Percentiles rank a stretch among this genome's conserved stretches.
Conservation (phyloP, 495 filamentous ascomycete genomes). For the Aspergillus sclerotioniger region DNA sequence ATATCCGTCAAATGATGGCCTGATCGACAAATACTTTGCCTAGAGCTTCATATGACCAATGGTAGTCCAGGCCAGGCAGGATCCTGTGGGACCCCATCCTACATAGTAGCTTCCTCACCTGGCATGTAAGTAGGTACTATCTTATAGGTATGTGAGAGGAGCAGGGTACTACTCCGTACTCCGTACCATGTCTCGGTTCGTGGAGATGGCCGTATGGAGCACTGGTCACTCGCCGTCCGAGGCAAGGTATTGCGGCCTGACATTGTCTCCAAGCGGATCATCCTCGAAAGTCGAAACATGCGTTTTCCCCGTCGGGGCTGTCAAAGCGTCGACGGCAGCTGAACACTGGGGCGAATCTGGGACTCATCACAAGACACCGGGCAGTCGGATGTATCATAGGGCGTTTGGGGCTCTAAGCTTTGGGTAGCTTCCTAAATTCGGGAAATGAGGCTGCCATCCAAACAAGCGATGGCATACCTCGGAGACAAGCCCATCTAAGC, state of each 20-base stretch:
- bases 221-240: not conserved
- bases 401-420: not conserved
- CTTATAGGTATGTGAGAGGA: not conserved
- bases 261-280: not conserved
- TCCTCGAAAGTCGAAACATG: not conserved
- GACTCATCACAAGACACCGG: not conserved
- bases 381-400: not conserved
- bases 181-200: not conserved
- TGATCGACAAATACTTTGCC: not conserved
- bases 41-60: not conserved
- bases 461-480: not conserved
- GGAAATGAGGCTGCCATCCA: not conserved
- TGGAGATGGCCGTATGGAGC: not conserved
- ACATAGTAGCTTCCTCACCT: not conserved
- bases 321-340: not conserved
- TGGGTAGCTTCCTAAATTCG: not conserved
- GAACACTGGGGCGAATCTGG: not conserved
- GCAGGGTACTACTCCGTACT: not conserved
- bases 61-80: not conserved
- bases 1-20: conserved; percentile 1
- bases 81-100: not conserved
- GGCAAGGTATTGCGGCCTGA: not conserved
- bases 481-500: too few species aligned
- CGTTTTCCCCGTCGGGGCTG: not conserved
- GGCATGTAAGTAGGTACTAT: not conserved